These are phyloP conservation scores for Trichoderma cornu-damae DNA, from an alignment of 2,329 filamentous ascomycete genomes.

Conservation along the genomic window DNA sequence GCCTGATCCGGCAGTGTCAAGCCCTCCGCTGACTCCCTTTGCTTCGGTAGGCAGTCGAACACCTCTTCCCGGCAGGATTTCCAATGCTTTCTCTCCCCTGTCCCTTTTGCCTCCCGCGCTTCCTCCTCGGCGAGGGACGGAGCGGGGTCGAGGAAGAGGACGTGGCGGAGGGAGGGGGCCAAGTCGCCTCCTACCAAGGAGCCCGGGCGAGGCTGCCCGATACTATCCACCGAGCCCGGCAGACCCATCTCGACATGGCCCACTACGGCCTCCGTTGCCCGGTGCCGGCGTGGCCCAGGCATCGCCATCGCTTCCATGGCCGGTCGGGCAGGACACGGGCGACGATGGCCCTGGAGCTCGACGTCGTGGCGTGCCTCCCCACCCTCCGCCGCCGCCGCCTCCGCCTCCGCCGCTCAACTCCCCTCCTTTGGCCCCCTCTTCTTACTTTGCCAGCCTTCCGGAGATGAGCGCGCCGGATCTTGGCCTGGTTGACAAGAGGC, in stretches of 20 bases:
- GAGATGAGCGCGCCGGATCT: neutral
- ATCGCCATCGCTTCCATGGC: neutral
- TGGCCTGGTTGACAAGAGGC: neutral
- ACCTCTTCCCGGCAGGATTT: conserved; percentile 17
- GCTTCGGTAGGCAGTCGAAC: conserved; percentile 19
- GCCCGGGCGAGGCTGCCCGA: conserved; percentile 18
- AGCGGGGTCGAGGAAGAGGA: conserved; percentile 16
- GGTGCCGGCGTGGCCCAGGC: neutral
- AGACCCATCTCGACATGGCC: neutral
- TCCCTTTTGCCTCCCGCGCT: conserved; percentile 19
- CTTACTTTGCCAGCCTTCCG: neutral
- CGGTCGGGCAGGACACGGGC: neutral
- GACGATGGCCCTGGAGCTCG: neutral
- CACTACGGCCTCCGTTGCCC: neutral
- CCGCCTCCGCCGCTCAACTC: conserved; percentile 5
- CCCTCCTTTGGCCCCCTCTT: neutral
- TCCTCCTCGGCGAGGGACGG: conserved; percentile 12
- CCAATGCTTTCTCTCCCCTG: conserved; percentile 17
- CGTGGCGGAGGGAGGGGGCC: conserved; percentile 11
- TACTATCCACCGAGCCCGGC: neutral
- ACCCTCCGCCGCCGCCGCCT: conserved; percentile 8
- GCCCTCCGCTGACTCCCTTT: conserved; percentile 21
- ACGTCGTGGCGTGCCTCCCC: neutral
- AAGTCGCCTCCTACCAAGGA: conserved; percentile 14
- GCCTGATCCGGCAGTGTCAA: conserved; percentile 24